Base-by-base conservation (phyloP, 225 moss, liverwort and hornwort genomes). In the Neckera pumila region DNA sequence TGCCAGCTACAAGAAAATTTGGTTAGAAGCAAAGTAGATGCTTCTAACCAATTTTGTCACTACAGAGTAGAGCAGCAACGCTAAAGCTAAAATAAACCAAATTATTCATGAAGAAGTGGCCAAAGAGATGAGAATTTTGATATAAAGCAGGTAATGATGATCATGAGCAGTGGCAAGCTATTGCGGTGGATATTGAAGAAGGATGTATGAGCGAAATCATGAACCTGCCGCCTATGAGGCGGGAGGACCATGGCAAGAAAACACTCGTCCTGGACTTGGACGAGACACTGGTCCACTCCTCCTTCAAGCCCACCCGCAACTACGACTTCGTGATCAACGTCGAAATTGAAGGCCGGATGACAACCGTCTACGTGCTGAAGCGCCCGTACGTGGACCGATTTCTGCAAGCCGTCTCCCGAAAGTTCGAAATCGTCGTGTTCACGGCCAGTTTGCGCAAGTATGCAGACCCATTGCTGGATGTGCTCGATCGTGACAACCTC, bases 201-300 rank as follows among this genome's bases (percentile, higher is more conserved):
- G 84, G 86, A 93, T 93, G 93, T 91, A 93, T 93, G 91, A 89
- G 80, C 94, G 94, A 89, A 88, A 92, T 76, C 92, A 97, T 93
- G 96, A 88, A 89, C 88, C 90, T 99, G 85, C 96, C 97, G 80
- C 99, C 99, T 36, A 91, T 94, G 89, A 91, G 91, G 91, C 93
- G 88, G 84, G 95, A 97, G 90, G 94, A 96, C 91, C 91, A 92
- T 75, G 96, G 97, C 67, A 99, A 92, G 86, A 99, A 97, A 90
- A 99, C 99, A 11, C 89, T 99, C 25, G 96, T 99, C 58, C 65
- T 99, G 83, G 99, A 99, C 86, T 87, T 99, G 53, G 99, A 99
- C 76, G 99, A 99, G 88, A 99, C 99, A 9, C 83, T 99, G 17
- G 97, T 99, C 33, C 99, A 99, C 82, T 99, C 99, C 20, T 99